Evolutionary conservation across 257 asterid species (phyloP), one percentile per base, ranked within the genome.

Genomic region (Solanum okadae): DNA sequence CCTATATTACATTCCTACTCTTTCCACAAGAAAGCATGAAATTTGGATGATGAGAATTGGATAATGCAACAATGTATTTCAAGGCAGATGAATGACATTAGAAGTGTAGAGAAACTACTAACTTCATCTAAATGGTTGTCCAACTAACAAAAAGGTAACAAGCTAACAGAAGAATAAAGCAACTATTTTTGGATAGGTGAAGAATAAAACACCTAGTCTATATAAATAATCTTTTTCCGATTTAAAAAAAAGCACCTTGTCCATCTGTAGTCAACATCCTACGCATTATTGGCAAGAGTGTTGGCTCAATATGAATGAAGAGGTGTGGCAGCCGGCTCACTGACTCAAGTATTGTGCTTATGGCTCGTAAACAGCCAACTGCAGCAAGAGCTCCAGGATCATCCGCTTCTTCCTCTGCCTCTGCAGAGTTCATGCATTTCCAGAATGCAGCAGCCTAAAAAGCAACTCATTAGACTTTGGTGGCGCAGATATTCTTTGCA

Each of bases 321-420:
- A 97, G 97, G 73, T 94, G 94, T 37, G 99, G 98, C 68, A 97
- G 98, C 70, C 98, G 92, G 94, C 94, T 96, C 86, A 97, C 91
- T 34, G 99, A 97, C 93, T 97, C 99, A 38, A 97, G 99, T 86
- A 96, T 96, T 83, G 99, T 97, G 93, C 99, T 95, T 88, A 97
- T 95, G 91, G 99, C 99, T 85, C 99, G 96, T 93, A 97, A 93
- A 91, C 99, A 97, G 82, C 99, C 99, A 91, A 97, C 99, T 42
- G 99, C 99, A 67, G 99, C 99, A 92, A 97, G 92, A 44, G 99
- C 98, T 88, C 99, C 99, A 86, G 99, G 94, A 89, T 97, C 99
- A 90, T 97, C 99, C 27, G 94, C 98, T 89, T 97, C 99, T 84
- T 96, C 99, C 67, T 96, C 98, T 38, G 96, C 98, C 91, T 96